These are phyloP conservation scores for Leccinellum luteum DNA, from an alignment of 768 basidiomycete genomes.

Conservation along the genomic window DNA sequence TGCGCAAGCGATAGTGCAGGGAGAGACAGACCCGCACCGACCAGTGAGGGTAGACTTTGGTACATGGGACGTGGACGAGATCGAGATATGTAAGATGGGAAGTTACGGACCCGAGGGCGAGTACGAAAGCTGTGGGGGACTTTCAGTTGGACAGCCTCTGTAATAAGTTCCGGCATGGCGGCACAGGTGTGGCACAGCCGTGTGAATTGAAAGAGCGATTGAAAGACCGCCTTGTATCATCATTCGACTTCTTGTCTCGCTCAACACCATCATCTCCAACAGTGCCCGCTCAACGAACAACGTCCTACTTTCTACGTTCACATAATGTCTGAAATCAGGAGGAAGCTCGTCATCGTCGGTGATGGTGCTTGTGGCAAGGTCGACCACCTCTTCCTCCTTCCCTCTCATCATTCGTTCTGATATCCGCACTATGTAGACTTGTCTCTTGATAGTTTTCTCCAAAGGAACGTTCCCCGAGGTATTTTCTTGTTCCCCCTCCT, in stretches of 20 bases:
- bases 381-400: conserved; percentile 2
- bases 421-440: conserved; percentile 61
- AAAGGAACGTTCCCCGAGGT: conserved; percentile 98
- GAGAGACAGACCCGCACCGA: conserved; percentile 6
- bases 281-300: conserved; percentile 34
- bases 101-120: conserved; percentile 61
- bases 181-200: conserved; percentile 33
- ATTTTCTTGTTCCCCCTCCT: background rate
- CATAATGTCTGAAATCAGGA: conserved; percentile 93
- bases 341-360: conserved; percentile 98
- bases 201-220: conserved; percentile 33
- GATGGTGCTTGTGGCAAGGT: conserved; percentile 98
- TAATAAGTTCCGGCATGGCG: conserved; percentile 17
- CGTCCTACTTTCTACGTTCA: conserved; percentile 34
- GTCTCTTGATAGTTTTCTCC: conserved; percentile 93
- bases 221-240: conserved; percentile 35
- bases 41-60: conserved; percentile 48
- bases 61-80: conserved; percentile 47
- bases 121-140: conserved; percentile 48
- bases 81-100: conserved; percentile 73
- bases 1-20: conserved; percentile 4
- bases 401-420: conserved; percentile 16
- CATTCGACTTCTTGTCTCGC: conserved; percentile 39
- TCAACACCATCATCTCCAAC: conserved; percentile 37
- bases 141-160: conserved; percentile 1